phyloP scores from a whole-genome alignment of 768 basidiomycete genomes.

The Amanita pseudoporphyria region DNA sequence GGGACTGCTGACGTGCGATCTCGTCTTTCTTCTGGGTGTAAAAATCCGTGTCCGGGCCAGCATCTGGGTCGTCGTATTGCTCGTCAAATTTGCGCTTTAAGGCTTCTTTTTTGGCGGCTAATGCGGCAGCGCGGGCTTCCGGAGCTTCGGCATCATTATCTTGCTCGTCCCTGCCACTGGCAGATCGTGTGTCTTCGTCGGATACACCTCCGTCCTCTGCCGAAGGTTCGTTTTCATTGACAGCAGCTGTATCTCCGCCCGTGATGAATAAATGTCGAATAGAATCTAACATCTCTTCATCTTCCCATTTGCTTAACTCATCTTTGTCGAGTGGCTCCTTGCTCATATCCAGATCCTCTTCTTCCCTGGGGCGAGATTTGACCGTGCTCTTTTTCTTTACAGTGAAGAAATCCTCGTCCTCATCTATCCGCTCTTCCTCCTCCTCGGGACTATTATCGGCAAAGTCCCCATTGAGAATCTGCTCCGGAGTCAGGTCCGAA shows the following conservation, averaged over 20 bases:
- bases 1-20: conserved; percentile 71
- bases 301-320: conserved; percentile 66
- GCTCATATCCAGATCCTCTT: conserved; percentile 57
- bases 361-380: conserved; percentile 28
- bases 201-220: conserved; percentile 33
- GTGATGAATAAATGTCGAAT: conserved; percentile 90
- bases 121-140: conserved; percentile 35
- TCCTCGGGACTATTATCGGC: conserved; percentile 21
- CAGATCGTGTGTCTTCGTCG: conserved; percentile 27
- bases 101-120: conserved; percentile 81
- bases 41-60: conserved; percentile 64
- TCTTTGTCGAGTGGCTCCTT: conserved; percentile 49
- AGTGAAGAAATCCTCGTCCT: conserved; percentile 70
- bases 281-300: conserved; percentile 77
- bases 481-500: conserved; percentile 53
- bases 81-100: conserved; percentile 95
- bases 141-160: conserved; percentile 20
- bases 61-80: conserved; percentile 87
- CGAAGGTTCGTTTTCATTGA: conserved; percentile 27
- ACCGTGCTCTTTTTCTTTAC: conserved; percentile 40
- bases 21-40: conserved; percentile 91
- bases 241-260: conserved; percentile 33
- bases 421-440: conserved; percentile 22
- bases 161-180: conserved; percentile 23
- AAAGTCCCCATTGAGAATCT: conserved; percentile 35